Conservation (phyloP, 2,329 filamentous ascomycete genomes). For the Trichoderma asperellum region DNA sequence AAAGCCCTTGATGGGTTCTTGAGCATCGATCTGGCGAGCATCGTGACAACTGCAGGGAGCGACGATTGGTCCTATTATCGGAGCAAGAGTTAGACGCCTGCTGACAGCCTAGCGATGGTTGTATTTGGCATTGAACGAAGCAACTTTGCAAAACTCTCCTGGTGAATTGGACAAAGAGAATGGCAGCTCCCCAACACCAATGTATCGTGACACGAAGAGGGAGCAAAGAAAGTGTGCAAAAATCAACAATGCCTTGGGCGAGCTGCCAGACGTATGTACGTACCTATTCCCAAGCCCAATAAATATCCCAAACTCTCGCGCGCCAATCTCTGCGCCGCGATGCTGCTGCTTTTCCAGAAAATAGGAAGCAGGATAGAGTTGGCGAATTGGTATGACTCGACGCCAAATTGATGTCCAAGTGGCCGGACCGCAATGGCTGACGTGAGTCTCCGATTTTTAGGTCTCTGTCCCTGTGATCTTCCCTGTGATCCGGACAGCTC, state of each 20-base stretch:
- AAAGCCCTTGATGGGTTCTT: slow-evolving; percentile 27
- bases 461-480: slow-evolving; percentile 42
- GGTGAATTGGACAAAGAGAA: not conserved
- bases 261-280: slow-evolving; percentile 11
- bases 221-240: not conserved
- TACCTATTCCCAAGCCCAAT: slow-evolving; percentile 11
- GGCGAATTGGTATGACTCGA: slow-evolving; percentile 4
- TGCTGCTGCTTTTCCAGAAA: not conserved
- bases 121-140: not conserved
- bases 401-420: not conserved
- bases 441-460: slow-evolving; percentile 33
- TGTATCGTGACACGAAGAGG: not conserved
- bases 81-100: slow-evolving; percentile 4
- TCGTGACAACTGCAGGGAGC: slow-evolving; percentile 22
- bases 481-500: slow-evolving; percentile 38
- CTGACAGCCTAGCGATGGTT: not conserved
- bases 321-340: not conserved
- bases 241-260: not conserved
- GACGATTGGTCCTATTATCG: slow-evolving; percentile 19
- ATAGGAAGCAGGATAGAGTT: not conserved
- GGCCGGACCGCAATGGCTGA: slow-evolving; percentile 20
- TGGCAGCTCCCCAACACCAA: not conserved
- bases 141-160: not conserved
- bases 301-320: not conserved
- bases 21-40: slow-evolving; percentile 33